Evolutionary conservation across 805 yeast genomes (phyloP).

Genomic region (Candida nemodendra): DNA sequence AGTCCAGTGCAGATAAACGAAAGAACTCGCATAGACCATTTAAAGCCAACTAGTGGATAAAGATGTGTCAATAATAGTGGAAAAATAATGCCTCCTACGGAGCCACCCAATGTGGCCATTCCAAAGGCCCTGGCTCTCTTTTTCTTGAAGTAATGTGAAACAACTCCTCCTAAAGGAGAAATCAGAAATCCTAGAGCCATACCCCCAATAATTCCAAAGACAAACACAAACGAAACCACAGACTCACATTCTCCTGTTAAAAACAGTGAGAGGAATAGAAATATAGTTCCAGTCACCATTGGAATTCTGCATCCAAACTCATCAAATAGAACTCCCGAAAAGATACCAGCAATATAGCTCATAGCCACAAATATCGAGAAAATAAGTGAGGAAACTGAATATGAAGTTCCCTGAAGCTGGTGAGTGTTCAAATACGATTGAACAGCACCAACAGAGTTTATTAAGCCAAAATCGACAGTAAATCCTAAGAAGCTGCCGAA

Average conservation of each 20-base stretch:
- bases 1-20: conserved; percentile 32
- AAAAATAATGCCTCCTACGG: conserved; percentile 62
- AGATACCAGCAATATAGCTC: conserved; percentile 46
- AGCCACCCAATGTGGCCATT: conserved; percentile 50
- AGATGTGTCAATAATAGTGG: conserved; percentile 52
- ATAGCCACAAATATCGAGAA: conserved; percentile 56
- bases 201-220: conserved; percentile 41
- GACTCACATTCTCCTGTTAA: conserved; percentile 44
- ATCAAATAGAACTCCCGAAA: conserved; percentile 60
- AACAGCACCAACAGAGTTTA: conserved; percentile 60
- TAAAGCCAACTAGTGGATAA: conserved; percentile 50
- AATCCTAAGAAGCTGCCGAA: conserved; percentile 60
- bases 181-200: conserved; percentile 43
- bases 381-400: conserved; percentile 60
- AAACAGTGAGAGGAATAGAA: conserved; percentile 49
- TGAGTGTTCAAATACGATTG: conserved; percentile 57
- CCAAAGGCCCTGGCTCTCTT: conserved; percentile 40
- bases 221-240: conserved; percentile 40
- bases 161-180: conserved; percentile 44
- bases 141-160: conserved; percentile 44
- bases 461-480: conserved; percentile 51
- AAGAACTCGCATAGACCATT: conserved; percentile 57
- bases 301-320: conserved; percentile 47
- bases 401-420: conserved; percentile 45
- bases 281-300: conserved; percentile 39